Percentiles rank a stretch among this genome's conserved stretches.
These are phyloP conservation scores for Amanita subjunquillea DNA, from an alignment of 768 basidiomycete genomes.

Conservation along the genomic window DNA sequence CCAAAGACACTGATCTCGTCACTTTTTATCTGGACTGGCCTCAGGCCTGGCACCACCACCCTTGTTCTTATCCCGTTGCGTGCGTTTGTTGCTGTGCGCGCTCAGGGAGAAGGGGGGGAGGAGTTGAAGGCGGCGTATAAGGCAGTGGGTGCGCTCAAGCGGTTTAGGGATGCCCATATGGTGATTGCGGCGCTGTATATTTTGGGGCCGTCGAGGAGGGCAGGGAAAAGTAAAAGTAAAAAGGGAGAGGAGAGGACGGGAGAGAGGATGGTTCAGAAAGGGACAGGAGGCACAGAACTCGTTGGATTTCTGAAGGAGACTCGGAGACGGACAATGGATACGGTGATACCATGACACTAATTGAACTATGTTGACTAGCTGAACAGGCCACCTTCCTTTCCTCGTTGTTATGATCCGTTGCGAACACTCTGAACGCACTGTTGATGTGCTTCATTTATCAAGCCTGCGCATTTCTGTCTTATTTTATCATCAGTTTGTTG, in stretches of 20 bases:
- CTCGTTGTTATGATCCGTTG: no score
- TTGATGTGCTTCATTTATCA: no score
- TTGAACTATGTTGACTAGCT: no score
- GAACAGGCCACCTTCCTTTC: no score
- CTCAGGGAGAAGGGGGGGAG: constrained; percentile 11
- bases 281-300: constrained; percentile 74
- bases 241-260: constrained; percentile 6
- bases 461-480: no score
- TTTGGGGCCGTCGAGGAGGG: constrained; percentile 49
- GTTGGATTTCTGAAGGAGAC: constrained; percentile 69
- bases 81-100: constrained; percentile 29
- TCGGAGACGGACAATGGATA: constrained; percentile 52
- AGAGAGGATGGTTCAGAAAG: constrained; percentile 24
- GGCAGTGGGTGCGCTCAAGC: constrained; percentile 55
- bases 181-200: constrained; percentile 69
- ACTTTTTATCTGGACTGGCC: no score
- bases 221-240: constrained; percentile 16
- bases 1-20: no score
- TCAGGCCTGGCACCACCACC: no score
- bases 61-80: no score
- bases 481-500: no score
- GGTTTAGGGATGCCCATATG: constrained; percentile 71
- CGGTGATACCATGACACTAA: constrained; percentile 8
- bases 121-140: constrained; percentile 45
- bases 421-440: no score